phyloP scores from a whole-genome alignment of 768 basidiomycete genomes.

The Amanita pallidorosea region DNA sequence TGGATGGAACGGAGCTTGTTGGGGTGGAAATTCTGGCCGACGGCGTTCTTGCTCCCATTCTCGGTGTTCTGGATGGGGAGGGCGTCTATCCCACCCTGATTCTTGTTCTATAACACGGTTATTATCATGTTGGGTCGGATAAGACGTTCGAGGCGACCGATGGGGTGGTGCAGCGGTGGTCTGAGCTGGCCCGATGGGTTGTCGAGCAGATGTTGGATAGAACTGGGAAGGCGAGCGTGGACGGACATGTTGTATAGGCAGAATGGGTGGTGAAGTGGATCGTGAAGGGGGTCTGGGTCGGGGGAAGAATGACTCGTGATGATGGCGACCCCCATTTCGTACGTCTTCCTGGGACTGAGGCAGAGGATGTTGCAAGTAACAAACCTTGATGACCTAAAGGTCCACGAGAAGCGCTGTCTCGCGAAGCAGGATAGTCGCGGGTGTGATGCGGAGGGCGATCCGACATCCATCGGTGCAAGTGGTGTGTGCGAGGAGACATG shows the following conservation, averaged over 20 bases:
- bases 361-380: conserved; percentile 58
- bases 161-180: conserved; percentile 33
- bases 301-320: conserved; percentile 46
- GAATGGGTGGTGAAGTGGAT: conserved; percentile 43
- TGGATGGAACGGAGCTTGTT: conserved; percentile 24
- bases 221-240: conserved; percentile 45
- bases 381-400: conserved; percentile 45
- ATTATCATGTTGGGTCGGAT: conserved; percentile 36
- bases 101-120: conserved; percentile 40
- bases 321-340: conserved; percentile 32
- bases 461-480: conserved; percentile 72
- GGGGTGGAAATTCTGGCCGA: conserved; percentile 30
- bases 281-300: conserved; percentile 47
- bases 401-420: conserved; percentile 36
- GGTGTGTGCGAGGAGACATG: conserved; percentile 58
- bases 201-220: conserved; percentile 37
- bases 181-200: conserved; percentile 42
- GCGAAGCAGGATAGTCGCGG: conserved; percentile 46
- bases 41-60: conserved; percentile 46
- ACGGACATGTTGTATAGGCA: conserved; percentile 31
- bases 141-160: conserved; percentile 46
- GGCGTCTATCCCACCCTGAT: conserved; percentile 49
- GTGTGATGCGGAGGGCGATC: conserved; percentile 43
- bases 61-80: conserved; percentile 32
- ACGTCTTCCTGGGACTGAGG: conserved; percentile 51